phyloP scores from a whole-genome alignment of 208 protist species.

The Crithidia brevicula region DNA sequence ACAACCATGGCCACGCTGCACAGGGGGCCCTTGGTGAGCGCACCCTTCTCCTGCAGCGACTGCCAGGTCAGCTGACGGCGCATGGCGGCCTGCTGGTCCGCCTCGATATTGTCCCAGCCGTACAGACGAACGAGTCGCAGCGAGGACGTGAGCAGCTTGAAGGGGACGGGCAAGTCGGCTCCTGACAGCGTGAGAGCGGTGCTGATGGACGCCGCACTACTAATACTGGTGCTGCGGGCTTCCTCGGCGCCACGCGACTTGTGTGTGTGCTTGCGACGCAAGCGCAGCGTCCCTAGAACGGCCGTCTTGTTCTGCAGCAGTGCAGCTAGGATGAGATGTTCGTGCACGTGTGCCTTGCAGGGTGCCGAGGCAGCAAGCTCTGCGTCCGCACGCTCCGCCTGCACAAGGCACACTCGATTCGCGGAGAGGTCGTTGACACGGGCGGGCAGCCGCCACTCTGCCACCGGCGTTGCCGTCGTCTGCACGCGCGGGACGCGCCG shows the following conservation, averaged over 20 bases:
- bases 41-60: conserved; percentile 23
- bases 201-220: background rate
- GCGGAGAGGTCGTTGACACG: conserved; percentile 82
- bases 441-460: conserved; percentile 58
- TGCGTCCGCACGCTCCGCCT: conserved; percentile 27
- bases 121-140: conserved; percentile 82
- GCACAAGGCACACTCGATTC: conserved; percentile 63
- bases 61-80: conserved; percentile 29
- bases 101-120: conserved; percentile 56
- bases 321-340: conserved; percentile 66
- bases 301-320: conserved; percentile 81
- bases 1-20: conserved; percentile 57
- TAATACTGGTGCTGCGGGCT: background rate
- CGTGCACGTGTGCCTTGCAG: conserved; percentile 41
- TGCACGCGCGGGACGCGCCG: conserved; percentile 18
- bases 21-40: conserved; percentile 26
- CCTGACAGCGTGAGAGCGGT: conserved; percentile 38
- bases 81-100: conserved; percentile 27
- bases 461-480: conserved; percentile 38
- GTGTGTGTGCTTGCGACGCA: conserved; percentile 23
- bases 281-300: conserved; percentile 54
- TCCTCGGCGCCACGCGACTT: background rate
- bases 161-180: conserved; percentile 51
- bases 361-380: background rate
- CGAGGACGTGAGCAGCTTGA: conserved; percentile 76